Evolutionary conservation across 2,329 filamentous ascomycete species (phyloP).

Genomic region (Taxawa tesnikishii): DNA sequence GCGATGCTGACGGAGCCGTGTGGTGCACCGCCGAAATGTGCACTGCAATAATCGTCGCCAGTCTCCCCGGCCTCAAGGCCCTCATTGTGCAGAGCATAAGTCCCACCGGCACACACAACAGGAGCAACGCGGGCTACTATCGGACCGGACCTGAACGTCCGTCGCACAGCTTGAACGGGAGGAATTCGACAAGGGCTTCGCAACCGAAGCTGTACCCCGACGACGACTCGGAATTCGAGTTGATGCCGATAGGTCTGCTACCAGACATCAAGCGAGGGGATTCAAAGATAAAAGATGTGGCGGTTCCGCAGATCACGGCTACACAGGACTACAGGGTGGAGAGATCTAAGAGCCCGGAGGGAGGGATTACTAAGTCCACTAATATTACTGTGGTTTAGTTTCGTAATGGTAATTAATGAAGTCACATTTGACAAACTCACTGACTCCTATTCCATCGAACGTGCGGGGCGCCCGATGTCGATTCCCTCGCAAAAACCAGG

Average conservation of each 20-base stretch:
- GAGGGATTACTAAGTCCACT: too few species aligned
- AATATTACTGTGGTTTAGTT: too few species aligned
- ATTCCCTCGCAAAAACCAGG: too few species aligned
- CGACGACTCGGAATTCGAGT: conserved; percentile 1
- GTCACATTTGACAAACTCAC: too few species aligned
- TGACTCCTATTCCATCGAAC: too few species aligned
- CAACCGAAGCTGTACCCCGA: background rate
- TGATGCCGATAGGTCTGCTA: too few species aligned
- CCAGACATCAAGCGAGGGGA: background rate
- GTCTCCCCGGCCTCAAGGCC: conserved; percentile 4
- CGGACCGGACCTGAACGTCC: background rate
- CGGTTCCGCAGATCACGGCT: background rate
- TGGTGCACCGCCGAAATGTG: conserved; percentile 6
- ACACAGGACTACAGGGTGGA: conserved; percentile 2
- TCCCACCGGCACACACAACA: background rate
- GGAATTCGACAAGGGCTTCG: background rate
- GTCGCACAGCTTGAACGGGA: background rate
- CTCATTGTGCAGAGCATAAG: conserved; percentile 1
- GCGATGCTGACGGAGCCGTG: conserved; percentile 4
- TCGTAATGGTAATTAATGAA: too few species aligned
- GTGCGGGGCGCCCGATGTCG: too few species aligned
- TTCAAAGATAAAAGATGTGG: background rate
- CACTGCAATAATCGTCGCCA: conserved; percentile 2
- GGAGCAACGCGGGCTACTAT: background rate
- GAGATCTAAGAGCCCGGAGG: too few species aligned